Evolutionary conservation across 2,329 filamentous ascomycete genomes (phyloP).

Genomic region (Aureobasidium sp.): DNA sequence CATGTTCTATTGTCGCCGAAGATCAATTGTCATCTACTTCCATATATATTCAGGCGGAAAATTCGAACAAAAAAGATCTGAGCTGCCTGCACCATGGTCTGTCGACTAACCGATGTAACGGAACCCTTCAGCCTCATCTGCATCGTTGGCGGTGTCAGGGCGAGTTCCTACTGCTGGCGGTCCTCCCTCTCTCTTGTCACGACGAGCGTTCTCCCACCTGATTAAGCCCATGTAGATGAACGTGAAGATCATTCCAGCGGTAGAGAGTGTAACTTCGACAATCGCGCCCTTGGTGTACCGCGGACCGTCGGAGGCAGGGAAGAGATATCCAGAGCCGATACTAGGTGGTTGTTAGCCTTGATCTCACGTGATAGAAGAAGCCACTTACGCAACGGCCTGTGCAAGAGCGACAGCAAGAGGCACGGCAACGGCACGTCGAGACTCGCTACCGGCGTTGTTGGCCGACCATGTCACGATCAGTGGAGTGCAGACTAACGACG

Average conservation of each 20-base stretch:
- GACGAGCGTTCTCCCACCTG: constrained; percentile 21
- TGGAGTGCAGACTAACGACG: constrained; percentile 20
- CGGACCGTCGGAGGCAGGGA: background rate
- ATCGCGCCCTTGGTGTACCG: constrained; percentile 17
- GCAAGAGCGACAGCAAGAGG: constrained; percentile 23
- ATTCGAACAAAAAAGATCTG: background rate
- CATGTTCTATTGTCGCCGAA: too few relatives aligned
- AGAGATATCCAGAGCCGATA: background rate
- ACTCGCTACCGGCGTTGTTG: constrained; percentile 24
- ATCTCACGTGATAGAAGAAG: background rate
- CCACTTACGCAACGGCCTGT: constrained; percentile 19
- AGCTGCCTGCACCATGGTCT: background rate
- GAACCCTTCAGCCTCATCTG: constrained; percentile 23
- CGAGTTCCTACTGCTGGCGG: constrained; percentile 15
- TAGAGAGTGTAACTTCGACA: constrained; percentile 21
- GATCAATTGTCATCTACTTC: too few relatives aligned
- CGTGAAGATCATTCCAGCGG: constrained; percentile 19
- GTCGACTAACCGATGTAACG: constrained; percentile 18
- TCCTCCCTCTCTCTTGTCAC: constrained; percentile 21
- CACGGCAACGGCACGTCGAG: constrained; percentile 23
- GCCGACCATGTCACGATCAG: constrained; percentile 24
- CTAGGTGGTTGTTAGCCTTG: background rate
- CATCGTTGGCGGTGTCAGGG: constrained; percentile 21
- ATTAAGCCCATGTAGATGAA: constrained; percentile 23
- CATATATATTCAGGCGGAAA: too few relatives aligned